phyloP scores from a whole-genome alignment of 108 stramenopile species.

The Fistulifera pelliculosa region DNA sequence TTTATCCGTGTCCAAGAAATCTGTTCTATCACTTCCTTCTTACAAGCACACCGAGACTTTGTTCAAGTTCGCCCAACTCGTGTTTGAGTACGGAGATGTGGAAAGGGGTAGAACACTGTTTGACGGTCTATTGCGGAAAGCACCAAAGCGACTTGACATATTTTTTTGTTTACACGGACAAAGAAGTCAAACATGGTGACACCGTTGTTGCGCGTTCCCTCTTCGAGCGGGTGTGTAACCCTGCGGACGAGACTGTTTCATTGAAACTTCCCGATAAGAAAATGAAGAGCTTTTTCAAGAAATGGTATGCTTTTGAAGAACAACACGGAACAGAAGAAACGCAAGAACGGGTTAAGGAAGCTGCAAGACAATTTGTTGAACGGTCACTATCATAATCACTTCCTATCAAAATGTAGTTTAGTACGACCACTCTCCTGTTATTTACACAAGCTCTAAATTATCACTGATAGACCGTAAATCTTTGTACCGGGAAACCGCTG shows the following conservation, averaged over 20 bases:
- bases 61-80: slow-evolving; percentile 85
- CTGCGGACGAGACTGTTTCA: slow-evolving; percentile 17
- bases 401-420: not conserved
- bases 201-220: slow-evolving; percentile 64
- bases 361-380: slow-evolving; percentile 83
- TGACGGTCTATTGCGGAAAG: slow-evolving; percentile 75
- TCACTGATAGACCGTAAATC: too few relatives aligned
- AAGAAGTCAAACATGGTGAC: slow-evolving; percentile 89
- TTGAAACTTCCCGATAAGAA: slow-evolving; percentile 83
- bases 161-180: slow-evolving; percentile 91
- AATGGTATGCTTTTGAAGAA: slow-evolving; percentile 90
- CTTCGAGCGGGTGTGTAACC: slow-evolving; percentile 43
- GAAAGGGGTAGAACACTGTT: slow-evolving; percentile 90
- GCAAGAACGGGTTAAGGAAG: slow-evolving; percentile 82
- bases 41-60: slow-evolving; percentile 91
- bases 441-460: too few relatives aligned
- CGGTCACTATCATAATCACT: slow-evolving; percentile 5
- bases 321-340: slow-evolving; percentile 71
- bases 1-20: slow-evolving; percentile 63
- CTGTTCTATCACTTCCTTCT: slow-evolving; percentile 65
- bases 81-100: slow-evolving; percentile 79
- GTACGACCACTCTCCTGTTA: too few relatives aligned
- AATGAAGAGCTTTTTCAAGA: slow-evolving; percentile 96
- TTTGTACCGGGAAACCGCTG: too few relatives aligned
- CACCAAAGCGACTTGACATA: slow-evolving; percentile 90